Evolutionary conservation across 495 filamentous ascomycete genomes (phyloP).

Genomic region (Aspergillus cristatus): DNA sequence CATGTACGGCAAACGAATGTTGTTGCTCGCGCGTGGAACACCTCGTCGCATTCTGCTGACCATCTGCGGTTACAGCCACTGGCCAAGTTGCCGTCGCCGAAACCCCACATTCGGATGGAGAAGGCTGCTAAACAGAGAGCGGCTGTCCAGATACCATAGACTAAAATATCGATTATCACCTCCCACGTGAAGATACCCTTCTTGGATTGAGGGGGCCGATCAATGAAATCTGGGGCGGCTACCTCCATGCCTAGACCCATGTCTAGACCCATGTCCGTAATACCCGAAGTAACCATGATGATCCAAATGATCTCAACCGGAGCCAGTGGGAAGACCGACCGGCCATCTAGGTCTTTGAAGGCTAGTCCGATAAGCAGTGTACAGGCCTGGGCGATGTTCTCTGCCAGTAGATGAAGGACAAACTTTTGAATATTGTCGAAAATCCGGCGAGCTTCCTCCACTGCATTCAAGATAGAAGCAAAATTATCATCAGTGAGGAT

Average conservation of each 20-base stretch:
- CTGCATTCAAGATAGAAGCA: slow-evolving; percentile 65
- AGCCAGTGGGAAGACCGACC: slow-evolving; percentile 64
- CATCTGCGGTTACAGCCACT: slow-evolving; percentile 53
- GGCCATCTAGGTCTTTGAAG: slow-evolving; percentile 53
- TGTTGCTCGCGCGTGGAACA: slow-evolving; percentile 64
- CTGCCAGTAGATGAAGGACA: slow-evolving; percentile 60
- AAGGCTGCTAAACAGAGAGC: slow-evolving; percentile 58
- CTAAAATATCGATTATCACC: slow-evolving; percentile 56
- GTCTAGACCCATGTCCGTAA: too few relatives aligned
- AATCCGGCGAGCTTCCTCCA: slow-evolving; percentile 64
- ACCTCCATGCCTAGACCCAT: slow-evolving; percentile 66
- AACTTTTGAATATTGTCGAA: slow-evolving; percentile 78
- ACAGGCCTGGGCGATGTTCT: slow-evolving; percentile 63
- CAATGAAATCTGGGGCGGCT: slow-evolving; percentile 58
- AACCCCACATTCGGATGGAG: slow-evolving; percentile 54
- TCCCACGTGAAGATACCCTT: slow-evolving; percentile 62
- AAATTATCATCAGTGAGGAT: slow-evolving; percentile 80
- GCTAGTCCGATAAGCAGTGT: slow-evolving; percentile 61
- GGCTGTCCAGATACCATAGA: slow-evolving; percentile 65
- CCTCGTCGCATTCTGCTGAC: slow-evolving; percentile 46
- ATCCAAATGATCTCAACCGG: slow-evolving; percentile 72
- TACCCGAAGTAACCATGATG: slow-evolving; percentile 65
- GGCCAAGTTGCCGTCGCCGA: slow-evolving; percentile 57
- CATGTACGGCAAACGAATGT: slow-evolving; percentile 66
- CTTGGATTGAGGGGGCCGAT: slow-evolving; percentile 55